These are phyloP conservation scores for Heterobasidion occidentale DNA, from an alignment of 1,284 basidiomycete species.

Conservation along the genomic window DNA sequence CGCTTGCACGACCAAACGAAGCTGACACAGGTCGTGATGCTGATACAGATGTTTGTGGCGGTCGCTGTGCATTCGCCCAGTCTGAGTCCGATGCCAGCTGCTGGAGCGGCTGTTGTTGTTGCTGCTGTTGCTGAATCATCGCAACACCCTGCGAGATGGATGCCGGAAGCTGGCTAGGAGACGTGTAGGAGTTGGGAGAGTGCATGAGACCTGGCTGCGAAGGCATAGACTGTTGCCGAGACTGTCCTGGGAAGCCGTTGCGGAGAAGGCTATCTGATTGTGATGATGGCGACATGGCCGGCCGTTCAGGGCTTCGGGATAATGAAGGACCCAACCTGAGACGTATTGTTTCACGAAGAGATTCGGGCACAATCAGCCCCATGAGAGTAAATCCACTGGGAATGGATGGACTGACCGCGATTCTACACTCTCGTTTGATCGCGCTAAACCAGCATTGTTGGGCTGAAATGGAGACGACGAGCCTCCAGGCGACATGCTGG, in stretches of 20 bases:
- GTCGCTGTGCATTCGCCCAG: slow-evolving; percentile 39
- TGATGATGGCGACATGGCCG: slow-evolving; percentile 21
- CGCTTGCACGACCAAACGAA: slow-evolving; percentile 37
- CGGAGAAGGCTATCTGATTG: slow-evolving; percentile 33
- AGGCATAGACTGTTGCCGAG: slow-evolving; percentile 28
- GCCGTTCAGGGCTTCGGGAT: slow-evolving; percentile 27
- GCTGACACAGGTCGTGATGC: slow-evolving; percentile 52
- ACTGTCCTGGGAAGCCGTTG: slow-evolving; percentile 25
- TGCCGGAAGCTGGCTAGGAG: slow-evolving; percentile 23
- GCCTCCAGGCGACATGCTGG: slow-evolving; percentile 27
- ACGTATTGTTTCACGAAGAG: not conserved
- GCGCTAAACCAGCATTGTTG: slow-evolving; percentile 13
- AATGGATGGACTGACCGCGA: slow-evolving; percentile 5
- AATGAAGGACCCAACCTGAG: slow-evolving; percentile 17
- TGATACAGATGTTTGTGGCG: slow-evolving; percentile 29
- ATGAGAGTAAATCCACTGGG: not conserved
- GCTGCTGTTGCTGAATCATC: slow-evolving; percentile 19
- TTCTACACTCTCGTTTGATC: slow-evolving; percentile 9
- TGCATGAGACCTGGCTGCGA: slow-evolving; percentile 23
- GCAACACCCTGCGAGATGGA: slow-evolving; percentile 34
- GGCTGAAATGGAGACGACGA: slow-evolving; percentile 22
- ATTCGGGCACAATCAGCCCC: not conserved
- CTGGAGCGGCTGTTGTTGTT: slow-evolving; percentile 21
- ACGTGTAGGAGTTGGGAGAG: slow-evolving; percentile 34
- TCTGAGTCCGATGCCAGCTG: slow-evolving; percentile 37